Evolutionary conservation across 164 flowering plant species (phyloP).

Genomic region (Piper betle): DNA sequence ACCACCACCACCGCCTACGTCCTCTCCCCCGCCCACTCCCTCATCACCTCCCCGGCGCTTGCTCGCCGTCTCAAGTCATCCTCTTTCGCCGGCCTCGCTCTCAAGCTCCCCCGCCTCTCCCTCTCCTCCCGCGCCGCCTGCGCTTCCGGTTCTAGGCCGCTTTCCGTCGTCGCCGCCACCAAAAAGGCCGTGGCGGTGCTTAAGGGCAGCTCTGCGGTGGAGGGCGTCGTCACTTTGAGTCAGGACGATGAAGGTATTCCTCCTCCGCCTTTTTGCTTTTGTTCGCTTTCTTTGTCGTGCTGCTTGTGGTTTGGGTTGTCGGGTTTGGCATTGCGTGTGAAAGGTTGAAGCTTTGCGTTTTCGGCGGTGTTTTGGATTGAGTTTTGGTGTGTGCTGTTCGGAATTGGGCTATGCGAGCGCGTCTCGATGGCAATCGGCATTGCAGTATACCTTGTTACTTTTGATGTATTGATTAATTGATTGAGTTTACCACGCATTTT

Average conservation of each 20-base stretch:
- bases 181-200: conserved; percentile 89
- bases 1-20: conserved; percentile 6
- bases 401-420: background rate
- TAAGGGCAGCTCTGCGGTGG: conserved; percentile 57
- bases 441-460: background rate
- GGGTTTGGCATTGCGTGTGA: too few relatives aligned
- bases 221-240: conserved; percentile 71
- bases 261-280: background rate
- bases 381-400: too few relatives aligned
- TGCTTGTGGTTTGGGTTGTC: too few relatives aligned
- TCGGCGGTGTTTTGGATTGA: too few relatives aligned
- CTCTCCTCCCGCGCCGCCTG: conserved; percentile 8
- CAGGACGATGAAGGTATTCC: conserved; percentile 61
- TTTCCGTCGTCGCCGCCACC: conserved; percentile 44
- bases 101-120: conserved; percentile 15
- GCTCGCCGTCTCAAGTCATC: conserved; percentile 19
- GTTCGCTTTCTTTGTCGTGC: background rate
- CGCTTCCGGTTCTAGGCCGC: conserved; percentile 9
- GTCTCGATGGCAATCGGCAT: background rate
- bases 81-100: conserved; percentile 26
- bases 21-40: conserved; percentile 10
- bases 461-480: background rate
- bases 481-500: background rate
- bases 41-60: conserved; percentile 12
- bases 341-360: too few relatives aligned